Base-by-base conservation (phyloP, 306 rosid genomes). In the Sicyos edulis region DNA sequence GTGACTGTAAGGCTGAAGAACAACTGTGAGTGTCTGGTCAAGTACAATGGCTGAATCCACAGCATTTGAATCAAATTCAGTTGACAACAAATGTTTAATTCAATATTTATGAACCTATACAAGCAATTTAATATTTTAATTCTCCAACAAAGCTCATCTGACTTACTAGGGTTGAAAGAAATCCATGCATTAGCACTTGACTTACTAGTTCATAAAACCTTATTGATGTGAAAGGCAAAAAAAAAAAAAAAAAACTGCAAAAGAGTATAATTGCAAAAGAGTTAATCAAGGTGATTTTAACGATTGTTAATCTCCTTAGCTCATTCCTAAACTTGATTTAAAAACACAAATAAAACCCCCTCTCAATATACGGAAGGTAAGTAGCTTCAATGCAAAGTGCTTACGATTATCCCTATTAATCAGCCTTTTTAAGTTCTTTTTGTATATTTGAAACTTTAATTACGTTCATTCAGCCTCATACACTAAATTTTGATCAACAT, bases 21-120 rank as follows among this genome's bases (percentile, higher is more conserved):
- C 96, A 80, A 89, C 95, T 10, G 97, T 88, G 76, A 93, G 99
- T 7, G 96, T 86, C 78, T 93, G 99, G 69, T 89, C 86, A 55
- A 93, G 84, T 69, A 87, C 77, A 81, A 87, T 81, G 77, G 82
- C 87, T 4, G 88, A 83, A 61, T 77, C 76, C 74, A 72, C 82
- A 72, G 62, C 85, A 22, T 85, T 79, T 19, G 75, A 82, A 62
- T 69, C 74, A 77, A 67, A 54, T 53, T 42, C 70, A 72, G 81
- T 60, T 77, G 79, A 59, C 65, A 82, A 80, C 82, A 91, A 82
- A 68, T 14, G 88, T 85, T 86, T 91, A 69, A 93, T 64, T 51
- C 81, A 86, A 77, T 78, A 91, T 82, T 88, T 93, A 56, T 82
- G 77, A 82, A 84, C 97, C 99, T 93, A 0, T 74, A 80, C 84